Evolutionary conservation across 306 rosid species (phyloP), one percentile per base, ranked within the genome.

Genomic region (Urtica urens): DNA sequence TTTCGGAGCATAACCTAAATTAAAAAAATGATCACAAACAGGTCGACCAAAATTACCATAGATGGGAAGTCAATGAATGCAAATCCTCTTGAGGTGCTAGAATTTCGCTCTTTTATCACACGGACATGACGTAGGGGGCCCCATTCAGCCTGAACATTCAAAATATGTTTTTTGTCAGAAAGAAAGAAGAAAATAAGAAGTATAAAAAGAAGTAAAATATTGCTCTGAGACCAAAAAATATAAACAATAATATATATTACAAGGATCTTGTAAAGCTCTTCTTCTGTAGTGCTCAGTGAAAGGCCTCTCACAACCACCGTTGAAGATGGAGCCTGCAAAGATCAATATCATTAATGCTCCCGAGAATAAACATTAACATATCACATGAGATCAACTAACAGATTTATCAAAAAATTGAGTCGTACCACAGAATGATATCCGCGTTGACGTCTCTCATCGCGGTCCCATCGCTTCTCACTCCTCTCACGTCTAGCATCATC

Each of bases 111-210:
- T 70, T 82, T 90, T 71, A 90, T 90, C 52, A 90, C 94, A 17
- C 99, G 95, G 47, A 90, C 87, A 71, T 85, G 99, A 35, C 99
- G 85, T 54, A 90, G 95, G 22, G 95, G 99, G 12, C 99, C 94
- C 95, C 99, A 90, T 71, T 90, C 99, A 46, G 94, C 81, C 99
- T 90, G 64, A 60, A 35, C 59, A 42, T 55, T n/a, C 23, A 57
- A 64, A 57, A 27, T 38, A 33, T 4, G 60, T 23, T 40, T 17
- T 47, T 33, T 45, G 25, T 7, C 16, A 28, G 3, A 49, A 56
- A 17, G n/a, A 2, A 35, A 35, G 14, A 35, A 2, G 14, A 5
- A 35, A 35, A 35, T 35, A 3, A 35, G 8, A 26, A n/a, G 34
- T 28, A 52, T 62, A 12, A 37, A 4, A 31, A 26, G 59, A 31